Evolutionary conservation across 495 filamentous ascomycete genomes (phyloP).

Genomic region (Aspergillus indologenus): DNA sequence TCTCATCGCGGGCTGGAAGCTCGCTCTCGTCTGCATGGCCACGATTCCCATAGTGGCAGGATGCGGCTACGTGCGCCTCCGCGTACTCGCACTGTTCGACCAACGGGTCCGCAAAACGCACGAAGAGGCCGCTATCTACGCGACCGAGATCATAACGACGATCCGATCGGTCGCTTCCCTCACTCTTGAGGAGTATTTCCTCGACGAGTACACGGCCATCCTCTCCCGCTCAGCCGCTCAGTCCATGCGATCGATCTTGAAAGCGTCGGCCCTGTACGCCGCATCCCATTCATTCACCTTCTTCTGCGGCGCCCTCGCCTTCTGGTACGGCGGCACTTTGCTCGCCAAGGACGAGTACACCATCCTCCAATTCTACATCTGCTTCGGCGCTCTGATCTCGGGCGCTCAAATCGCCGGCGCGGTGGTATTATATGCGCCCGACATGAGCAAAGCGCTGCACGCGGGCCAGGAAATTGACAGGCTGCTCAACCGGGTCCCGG

Average conservation of each 20-base stretch:
- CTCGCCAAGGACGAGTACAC: slow-evolving; percentile 48
- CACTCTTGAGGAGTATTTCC: slow-evolving; percentile 46
- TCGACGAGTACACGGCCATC: slow-evolving; percentile 54
- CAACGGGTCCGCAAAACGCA: slow-evolving; percentile 57
- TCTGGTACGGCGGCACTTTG: slow-evolving; percentile 52
- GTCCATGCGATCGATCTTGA: slow-evolving; percentile 30
- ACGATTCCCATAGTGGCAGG: slow-evolving; percentile 51
- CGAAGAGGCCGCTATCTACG: slow-evolving; percentile 70
- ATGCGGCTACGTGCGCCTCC: slow-evolving; percentile 49
- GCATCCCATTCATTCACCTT: slow-evolving; percentile 21
- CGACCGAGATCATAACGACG: slow-evolving; percentile 82
- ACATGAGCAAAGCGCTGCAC: slow-evolving; percentile 56
- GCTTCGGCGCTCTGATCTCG: slow-evolving; percentile 52
- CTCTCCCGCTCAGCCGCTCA: slow-evolving; percentile 44
- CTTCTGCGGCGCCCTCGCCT: slow-evolving; percentile 44
- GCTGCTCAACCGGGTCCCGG: slow-evolving; percentile 65
- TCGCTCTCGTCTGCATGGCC: slow-evolving; percentile 53
- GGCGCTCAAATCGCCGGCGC: slow-evolving; percentile 45
- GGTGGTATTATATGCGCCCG: slow-evolving; percentile 46
- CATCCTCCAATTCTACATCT: slow-evolving; percentile 48
- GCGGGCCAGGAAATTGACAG: slow-evolving; percentile 70
- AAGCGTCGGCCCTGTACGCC: slow-evolving; percentile 19
- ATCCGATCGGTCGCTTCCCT: slow-evolving; percentile 78
- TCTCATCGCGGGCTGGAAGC: slow-evolving; percentile 55
- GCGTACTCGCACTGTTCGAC: slow-evolving; percentile 44